phyloP scores from a whole-genome alignment of 192 early-diverging fungal genomes.

The Thamnidium elegans region DNA sequence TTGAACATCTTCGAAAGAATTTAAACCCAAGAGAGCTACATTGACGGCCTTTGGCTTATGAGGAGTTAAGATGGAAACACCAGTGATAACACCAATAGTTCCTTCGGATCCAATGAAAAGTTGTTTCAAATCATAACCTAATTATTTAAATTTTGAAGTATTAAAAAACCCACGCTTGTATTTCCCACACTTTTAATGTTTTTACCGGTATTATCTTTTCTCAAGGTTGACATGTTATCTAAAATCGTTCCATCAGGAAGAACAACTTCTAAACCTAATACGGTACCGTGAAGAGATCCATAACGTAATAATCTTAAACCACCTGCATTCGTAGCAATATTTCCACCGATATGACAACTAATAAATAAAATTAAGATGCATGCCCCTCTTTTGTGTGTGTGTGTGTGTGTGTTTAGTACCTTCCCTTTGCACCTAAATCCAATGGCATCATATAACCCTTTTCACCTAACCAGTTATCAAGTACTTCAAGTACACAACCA shows the following conservation, averaged over 20 bases:
- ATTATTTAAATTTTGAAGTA: background rate
- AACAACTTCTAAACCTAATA: slow-evolving; percentile 92
- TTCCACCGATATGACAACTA: slow-evolving; percentile 97
- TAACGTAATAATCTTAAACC: slow-evolving; percentile 92
- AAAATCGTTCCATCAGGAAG: slow-evolving; percentile 90
- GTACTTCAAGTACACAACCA: slow-evolving; percentile 86
- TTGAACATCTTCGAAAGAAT: slow-evolving; percentile 78
- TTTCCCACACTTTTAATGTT: too few species aligned
- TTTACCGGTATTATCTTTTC: slow-evolving; percentile 96
- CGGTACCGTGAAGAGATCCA: slow-evolving; percentile 94
- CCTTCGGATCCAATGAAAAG: slow-evolving; percentile 98
- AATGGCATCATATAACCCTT: slow-evolving; percentile 89
- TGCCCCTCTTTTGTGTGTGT: too few species aligned
- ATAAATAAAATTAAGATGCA: background rate
- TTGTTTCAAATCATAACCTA: slow-evolving; percentile 94
- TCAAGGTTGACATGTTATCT: slow-evolving; percentile 75
- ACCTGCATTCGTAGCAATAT: slow-evolving; percentile 98
- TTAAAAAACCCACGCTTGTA: too few species aligned
- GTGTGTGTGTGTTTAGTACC: slow-evolving; percentile 11
- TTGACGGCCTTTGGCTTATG: slow-evolving; percentile 67
- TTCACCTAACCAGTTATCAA: slow-evolving; percentile 85
- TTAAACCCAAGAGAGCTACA: slow-evolving; percentile 77
- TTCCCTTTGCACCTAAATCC: slow-evolving; percentile 85
- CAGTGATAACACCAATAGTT: slow-evolving; percentile 92
- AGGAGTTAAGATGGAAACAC: slow-evolving; percentile 87